Percentiles rank a stretch among this genome's conserved stretches.
Conservation (phyloP, 345 rosid species). For the Eutrema heterophyllum region DNA sequence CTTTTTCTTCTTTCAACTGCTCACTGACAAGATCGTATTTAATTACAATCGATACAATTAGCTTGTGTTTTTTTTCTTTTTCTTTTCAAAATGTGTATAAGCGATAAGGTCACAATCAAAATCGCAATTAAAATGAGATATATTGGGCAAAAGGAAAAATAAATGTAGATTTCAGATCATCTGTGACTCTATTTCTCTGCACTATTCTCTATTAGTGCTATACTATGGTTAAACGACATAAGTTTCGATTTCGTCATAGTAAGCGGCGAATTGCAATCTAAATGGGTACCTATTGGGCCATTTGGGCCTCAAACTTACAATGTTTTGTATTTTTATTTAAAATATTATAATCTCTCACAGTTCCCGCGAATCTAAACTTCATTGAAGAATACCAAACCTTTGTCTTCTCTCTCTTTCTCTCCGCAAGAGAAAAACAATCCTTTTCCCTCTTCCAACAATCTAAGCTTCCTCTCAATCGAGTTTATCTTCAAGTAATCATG, state of each 20-base stretch:
- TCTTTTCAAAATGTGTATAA: not conserved
- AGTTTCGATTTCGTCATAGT: no score
- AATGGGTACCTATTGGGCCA: not conserved
- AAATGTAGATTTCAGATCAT: not conserved
- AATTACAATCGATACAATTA: slow-evolving; percentile 6
- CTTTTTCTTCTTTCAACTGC: not conserved
- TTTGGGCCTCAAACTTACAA: not conserved
- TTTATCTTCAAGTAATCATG: slow-evolving; percentile 5
- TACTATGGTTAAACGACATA: no score
- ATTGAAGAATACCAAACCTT: slow-evolving; percentile 62
- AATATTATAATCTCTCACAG: not conserved
- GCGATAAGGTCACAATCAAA: not conserved
- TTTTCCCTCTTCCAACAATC: slow-evolving; percentile 47
- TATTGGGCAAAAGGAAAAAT: not conserved
- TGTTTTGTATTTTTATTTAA: not conserved
- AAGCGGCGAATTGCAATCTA: not conserved
- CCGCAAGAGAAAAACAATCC: slow-evolving; percentile 45
- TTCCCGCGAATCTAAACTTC: slow-evolving; percentile 56
- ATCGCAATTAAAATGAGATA: not conserved
- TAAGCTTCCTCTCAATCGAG: slow-evolving; percentile 37
- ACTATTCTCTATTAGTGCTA: no score
- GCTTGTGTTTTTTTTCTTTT: not conserved
- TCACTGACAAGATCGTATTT: slow-evolving; percentile 2
- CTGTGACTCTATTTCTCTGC: not conserved
- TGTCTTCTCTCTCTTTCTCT: slow-evolving; percentile 24